phyloP scores from a whole-genome alignment of 2,329 filamentous ascomycete genomes.

The Cadophora malorum region DNA sequence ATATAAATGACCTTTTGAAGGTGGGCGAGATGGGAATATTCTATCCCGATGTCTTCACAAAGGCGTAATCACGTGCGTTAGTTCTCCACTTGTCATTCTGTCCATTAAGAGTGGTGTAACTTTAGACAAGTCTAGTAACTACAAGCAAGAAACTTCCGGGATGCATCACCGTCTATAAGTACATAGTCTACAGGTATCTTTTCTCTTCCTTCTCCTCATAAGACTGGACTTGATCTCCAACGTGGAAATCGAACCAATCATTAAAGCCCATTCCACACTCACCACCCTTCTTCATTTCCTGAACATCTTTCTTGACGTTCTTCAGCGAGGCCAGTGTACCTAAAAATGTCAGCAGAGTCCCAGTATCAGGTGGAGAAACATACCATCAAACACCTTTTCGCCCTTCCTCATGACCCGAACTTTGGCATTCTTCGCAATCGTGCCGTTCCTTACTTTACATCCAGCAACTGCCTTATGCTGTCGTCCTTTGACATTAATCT shows the following conservation, averaged over 20 bases:
- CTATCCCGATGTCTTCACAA: slow-evolving; percentile 3
- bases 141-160: slow-evolving; percentile 7
- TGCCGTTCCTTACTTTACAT: slow-evolving; percentile 84
- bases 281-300: slow-evolving; percentile 87
- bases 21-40: neutral
- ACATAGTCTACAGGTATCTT: slow-evolving; percentile 45
- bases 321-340: slow-evolving; percentile 83
- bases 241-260: slow-evolving; percentile 76
- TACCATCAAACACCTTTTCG: slow-evolving; percentile 81
- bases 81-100: slow-evolving; percentile 13
- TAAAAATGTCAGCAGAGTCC: slow-evolving; percentile 48
- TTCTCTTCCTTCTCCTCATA: slow-evolving; percentile 82
- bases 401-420: slow-evolving; percentile 76
- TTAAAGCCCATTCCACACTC: slow-evolving; percentile 92
- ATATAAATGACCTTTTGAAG: neutral
- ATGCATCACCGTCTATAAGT: slow-evolving; percentile 15
- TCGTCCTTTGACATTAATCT: slow-evolving; percentile 78
- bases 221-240: slow-evolving; percentile 86
- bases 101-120: slow-evolving; percentile 25
- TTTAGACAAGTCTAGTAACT: slow-evolving; percentile 22
- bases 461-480: slow-evolving; percentile 80
- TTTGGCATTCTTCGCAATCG: slow-evolving; percentile 66
- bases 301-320: slow-evolving; percentile 89
- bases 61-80: slow-evolving; percentile 18
- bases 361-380: slow-evolving; percentile 49